Percentiles rank a stretch among this genome's conserved stretches.
These are phyloP conservation scores for Dipodascopsis uninucleata DNA, from an alignment of 805 yeast genomes.

Conservation along the genomic window DNA sequence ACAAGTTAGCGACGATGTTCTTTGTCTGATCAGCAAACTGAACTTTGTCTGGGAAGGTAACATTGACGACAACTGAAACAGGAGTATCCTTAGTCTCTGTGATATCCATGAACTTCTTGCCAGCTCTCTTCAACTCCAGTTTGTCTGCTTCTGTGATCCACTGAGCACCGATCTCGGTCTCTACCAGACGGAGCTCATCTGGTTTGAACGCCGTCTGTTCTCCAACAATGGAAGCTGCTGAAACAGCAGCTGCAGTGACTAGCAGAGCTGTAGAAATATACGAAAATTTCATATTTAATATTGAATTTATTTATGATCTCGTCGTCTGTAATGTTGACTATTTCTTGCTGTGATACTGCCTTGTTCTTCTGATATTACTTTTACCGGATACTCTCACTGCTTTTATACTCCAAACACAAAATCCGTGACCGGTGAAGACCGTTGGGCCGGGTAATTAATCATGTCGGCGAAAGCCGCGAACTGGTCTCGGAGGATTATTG, in stretches of 20 bases:
- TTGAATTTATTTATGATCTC: too few species aligned
- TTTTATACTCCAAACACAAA: too few species aligned
- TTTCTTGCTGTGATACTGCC: too few species aligned
- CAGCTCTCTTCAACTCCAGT: slow-evolving; percentile 39
- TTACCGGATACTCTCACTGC: too few species aligned
- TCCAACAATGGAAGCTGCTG: slow-evolving; percentile 21
- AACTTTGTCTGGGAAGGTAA: slow-evolving; percentile 52
- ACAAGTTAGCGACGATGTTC: slow-evolving; percentile 44
- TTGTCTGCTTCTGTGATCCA: slow-evolving; percentile 45
- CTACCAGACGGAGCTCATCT: slow-evolving; percentile 22
- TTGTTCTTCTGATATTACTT: too few species aligned
- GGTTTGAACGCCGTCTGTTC: slow-evolving; percentile 18
- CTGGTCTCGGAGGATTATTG: too few species aligned
- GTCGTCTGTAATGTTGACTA: too few species aligned
- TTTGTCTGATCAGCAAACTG: slow-evolving; percentile 41
- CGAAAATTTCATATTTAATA: slow-evolving; percentile 20
- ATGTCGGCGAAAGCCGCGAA: too few species aligned
- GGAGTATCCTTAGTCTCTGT: slow-evolving; percentile 10
- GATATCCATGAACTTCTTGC: slow-evolving; percentile 27
- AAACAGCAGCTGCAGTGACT: slow-evolving; percentile 13
- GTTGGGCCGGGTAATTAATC: too few species aligned
- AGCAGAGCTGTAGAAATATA: slow-evolving; percentile 1
- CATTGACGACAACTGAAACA: slow-evolving; percentile 30
- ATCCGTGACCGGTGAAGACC: too few species aligned
- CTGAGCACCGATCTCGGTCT: slow-evolving; percentile 24